phyloP scores from a whole-genome alignment of 2,329 filamentous ascomycete species.

The Curvularia verruculosa region DNA sequence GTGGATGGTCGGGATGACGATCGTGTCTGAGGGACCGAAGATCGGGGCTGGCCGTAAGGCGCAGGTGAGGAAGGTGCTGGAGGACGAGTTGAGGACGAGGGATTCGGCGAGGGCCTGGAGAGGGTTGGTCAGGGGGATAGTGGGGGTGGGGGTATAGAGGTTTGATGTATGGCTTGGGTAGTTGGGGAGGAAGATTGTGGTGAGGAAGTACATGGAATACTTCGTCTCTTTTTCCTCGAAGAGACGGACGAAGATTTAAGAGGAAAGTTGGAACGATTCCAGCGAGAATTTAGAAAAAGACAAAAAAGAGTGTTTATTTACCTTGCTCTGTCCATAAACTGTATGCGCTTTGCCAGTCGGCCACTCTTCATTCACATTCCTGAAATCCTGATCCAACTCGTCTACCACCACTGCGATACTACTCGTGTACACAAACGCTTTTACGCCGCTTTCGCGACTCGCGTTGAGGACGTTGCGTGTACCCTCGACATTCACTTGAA shows the following conservation, averaged over 20 bases:
- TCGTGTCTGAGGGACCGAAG: conserved; percentile 86
- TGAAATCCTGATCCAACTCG: conserved; percentile 72
- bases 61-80: conserved; percentile 71
- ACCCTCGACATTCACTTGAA: conserved; percentile 86
- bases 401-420: conserved; percentile 87
- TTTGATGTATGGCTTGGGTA: neutral
- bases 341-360: conserved; percentile 73
- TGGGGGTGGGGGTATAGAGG: neutral
- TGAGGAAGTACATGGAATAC: too few relatives aligned
- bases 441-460: conserved; percentile 71
- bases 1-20: conserved; percentile 75
- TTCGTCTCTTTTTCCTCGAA: too few relatives aligned
- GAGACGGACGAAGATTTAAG: neutral
- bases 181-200: neutral
- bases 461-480: conserved; percentile 79
- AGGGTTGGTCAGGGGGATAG: neutral
- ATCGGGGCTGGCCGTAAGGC: conserved; percentile 87
- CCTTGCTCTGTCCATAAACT: conserved; percentile 92
- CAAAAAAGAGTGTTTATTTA: conserved; percentile 38
- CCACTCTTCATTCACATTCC: conserved; percentile 84
- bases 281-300: neutral
- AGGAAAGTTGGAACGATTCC: neutral
- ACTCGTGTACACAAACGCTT: conserved; percentile 87
- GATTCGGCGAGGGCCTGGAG: conserved; percentile 76
- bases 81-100: conserved; percentile 77